A percentile compares a stretch with the other conserved stretches of the same genome.
Evolutionary conservation across 345 rosid genomes (phyloP).

Genomic region (Nephelium lappaceum): DNA sequence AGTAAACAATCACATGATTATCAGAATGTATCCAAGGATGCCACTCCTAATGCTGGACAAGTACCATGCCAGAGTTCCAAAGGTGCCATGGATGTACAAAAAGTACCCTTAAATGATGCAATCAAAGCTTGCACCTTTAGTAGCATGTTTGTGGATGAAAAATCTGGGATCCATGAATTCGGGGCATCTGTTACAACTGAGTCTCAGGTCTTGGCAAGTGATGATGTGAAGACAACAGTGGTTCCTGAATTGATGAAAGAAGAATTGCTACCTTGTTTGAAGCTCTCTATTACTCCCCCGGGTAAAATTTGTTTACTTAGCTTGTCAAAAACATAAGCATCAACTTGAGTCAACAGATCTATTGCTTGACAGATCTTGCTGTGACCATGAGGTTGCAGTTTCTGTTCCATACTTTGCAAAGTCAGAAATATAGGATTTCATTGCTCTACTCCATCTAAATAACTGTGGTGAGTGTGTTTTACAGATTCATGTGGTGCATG

Average conservation of each 20-base stretch:
- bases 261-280: constrained; percentile 17
- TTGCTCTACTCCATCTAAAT: too few relatives aligned
- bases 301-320: constrained; percentile 32
- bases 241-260: constrained; percentile 14
- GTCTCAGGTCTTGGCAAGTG: constrained; percentile 21
- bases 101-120: constrained; percentile 8
- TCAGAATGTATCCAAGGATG: constrained; percentile 16
- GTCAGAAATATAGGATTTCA: too few relatives aligned
- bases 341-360: constrained; percentile 1
- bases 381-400: background rate
- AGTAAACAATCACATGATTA: constrained; percentile 6
- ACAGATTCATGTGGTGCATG: too few relatives aligned
- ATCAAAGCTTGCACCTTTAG: constrained; percentile 15
- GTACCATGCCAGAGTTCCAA: constrained; percentile 16
- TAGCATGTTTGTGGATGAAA: constrained; percentile 6
- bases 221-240: constrained; percentile 20
- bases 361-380: background rate
- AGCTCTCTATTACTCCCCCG: constrained; percentile 34
- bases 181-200: constrained; percentile 14
- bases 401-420: background rate
- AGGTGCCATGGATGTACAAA: constrained; percentile 10
- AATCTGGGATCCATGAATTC: constrained; percentile 14
- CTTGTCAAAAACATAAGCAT: background rate
- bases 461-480: too few relatives aligned
- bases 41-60: constrained; percentile 1